phyloP scores from a whole-genome alignment of 2,329 filamentous ascomycete genomes.

The Ilyonectria destructans region DNA sequence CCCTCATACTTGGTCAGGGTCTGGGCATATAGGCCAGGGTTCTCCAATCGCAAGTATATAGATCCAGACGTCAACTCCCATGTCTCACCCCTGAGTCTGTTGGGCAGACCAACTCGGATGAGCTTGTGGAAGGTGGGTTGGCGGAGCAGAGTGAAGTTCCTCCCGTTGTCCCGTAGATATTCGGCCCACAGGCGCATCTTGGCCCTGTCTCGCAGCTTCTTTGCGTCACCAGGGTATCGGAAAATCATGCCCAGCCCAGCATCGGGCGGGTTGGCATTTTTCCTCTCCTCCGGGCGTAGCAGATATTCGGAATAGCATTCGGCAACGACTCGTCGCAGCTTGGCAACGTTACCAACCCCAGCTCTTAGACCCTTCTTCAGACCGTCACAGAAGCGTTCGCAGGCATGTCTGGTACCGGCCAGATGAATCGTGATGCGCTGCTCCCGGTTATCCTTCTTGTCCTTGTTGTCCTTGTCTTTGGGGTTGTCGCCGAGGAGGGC shows the following conservation, averaged over 20 bases:
- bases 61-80: conserved; percentile 97
- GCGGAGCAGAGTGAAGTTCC: conserved; percentile 91
- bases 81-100: conserved; percentile 91
- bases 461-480: conserved; percentile 67
- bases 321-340: conserved; percentile 83
- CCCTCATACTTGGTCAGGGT: conserved; percentile 89
- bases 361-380: conserved; percentile 91
- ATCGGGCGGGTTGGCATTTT: conserved; percentile 78
- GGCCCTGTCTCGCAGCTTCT: conserved; percentile 93
- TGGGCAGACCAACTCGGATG: conserved; percentile 94
- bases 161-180: conserved; percentile 94
- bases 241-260: conserved; percentile 94
- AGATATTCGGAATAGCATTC: conserved; percentile 95
- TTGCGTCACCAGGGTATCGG: conserved; percentile 93
- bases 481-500: conserved; percentile 71
- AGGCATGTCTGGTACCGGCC: conserved; percentile 88
- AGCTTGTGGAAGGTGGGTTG: conserved; percentile 99
- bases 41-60: conserved; percentile 88
- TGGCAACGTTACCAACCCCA: conserved; percentile 89
- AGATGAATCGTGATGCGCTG: conserved; percentile 95
- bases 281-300: conserved; percentile 75
- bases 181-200: conserved; percentile 99
- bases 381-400: conserved; percentile 96
- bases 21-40: conserved; percentile 86
- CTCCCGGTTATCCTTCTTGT: conserved; percentile 67